Base-by-base conservation (phyloP, 305 asterid genomes). In the Fraxinus ornus region DNA sequence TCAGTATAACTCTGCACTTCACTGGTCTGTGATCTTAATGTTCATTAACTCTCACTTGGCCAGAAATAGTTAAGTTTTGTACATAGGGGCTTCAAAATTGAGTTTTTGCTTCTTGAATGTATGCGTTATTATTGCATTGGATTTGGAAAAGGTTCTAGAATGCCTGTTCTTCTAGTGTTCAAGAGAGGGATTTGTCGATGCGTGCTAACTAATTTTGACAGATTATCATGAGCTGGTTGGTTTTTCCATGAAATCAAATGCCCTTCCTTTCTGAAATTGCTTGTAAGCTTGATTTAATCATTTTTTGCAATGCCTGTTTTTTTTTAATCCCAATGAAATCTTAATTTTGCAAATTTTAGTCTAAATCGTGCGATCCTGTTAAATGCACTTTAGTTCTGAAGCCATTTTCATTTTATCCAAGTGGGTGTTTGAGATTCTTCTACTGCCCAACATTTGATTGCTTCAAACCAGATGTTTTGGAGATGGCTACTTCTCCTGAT, bases 401-500 rank as follows among this genome's bases (percentile, higher is more conserved):
- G 74, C 76, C 76, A 47, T 84, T 70, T 28, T 64, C 39, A 44
- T 70, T 77, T 77, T 12, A 30, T 26, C 22, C 70, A 76, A 60
- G 60, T 24, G 30, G 41, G n/a, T 39, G 79, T 33, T 44, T 60
- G 44, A 68, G 36, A 12, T 68, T 6, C 39, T 26, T 68, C 73
- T 64, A 64, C n/a, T 5, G 2, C 66, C 35, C 70, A 60, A 60
- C 78, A 21, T 71, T 32, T 77, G 24, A 7, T 68, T 49, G 62
- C 76, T 79, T 77, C 49, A 3, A 41, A 47, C 15, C 80, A 55
- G 79, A 60, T 47, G 21, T 80, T 22, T 76, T 21, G 24, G 72
- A 86, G 70, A 35, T 72, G 79, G 68, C 19, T 36, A 71, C 55
- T 62, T 82, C 33, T 28, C 52, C 75, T 77, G 82, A 80, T 71